A percentile compares a stretch with the other conserved stretches of the same genome.
Conservation (phyloP, 805 yeast species). For the Candida ipomoeae region DNA sequence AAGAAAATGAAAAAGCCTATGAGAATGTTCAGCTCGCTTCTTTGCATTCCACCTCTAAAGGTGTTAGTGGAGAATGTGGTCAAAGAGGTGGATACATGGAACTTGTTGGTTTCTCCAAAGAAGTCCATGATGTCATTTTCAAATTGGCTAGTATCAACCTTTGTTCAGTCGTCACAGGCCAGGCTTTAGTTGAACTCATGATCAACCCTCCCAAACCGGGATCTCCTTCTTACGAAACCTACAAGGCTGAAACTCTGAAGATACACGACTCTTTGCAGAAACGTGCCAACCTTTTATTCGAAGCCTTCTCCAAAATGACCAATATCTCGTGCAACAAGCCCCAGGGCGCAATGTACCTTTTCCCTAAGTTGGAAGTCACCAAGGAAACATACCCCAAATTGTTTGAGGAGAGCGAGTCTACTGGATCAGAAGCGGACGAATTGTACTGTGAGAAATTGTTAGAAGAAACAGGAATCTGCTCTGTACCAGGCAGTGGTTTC, state of each 20-base stretch:
- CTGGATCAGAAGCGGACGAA: constrained; percentile 70
- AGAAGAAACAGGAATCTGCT: constrained; percentile 90
- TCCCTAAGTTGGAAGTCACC: constrained; percentile 72
- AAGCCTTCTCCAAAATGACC: constrained; percentile 71
- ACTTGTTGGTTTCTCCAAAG: constrained; percentile 70
- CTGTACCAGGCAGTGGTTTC: constrained; percentile 96
- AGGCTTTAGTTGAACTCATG: constrained; percentile 89
- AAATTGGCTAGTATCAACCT: constrained; percentile 88
- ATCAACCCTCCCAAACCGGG: constrained; percentile 83
- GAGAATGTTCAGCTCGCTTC: constrained; percentile 84
- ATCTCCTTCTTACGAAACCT: constrained; percentile 67
- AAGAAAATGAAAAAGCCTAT: constrained; percentile 49
- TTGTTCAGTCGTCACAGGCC: constrained; percentile 95
- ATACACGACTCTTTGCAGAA: constrained; percentile 59
- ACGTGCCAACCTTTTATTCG: constrained; percentile 62
- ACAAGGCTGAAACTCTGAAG: constrained; percentile 53
- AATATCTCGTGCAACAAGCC: constrained; percentile 87
- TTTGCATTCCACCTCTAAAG: constrained; percentile 95
- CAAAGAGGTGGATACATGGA: constrained; percentile 99
- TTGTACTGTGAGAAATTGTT: constrained; percentile 81
- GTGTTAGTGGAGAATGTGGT: constrained; percentile 98
- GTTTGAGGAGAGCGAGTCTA: constrained; percentile 52
- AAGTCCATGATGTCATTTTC: constrained; percentile 64
- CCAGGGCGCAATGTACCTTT: constrained; percentile 96
- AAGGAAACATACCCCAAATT: constrained; percentile 46